Conservation (phyloP, 148 eudicot genomes). For the Hydrangea macrophylla region DNA sequence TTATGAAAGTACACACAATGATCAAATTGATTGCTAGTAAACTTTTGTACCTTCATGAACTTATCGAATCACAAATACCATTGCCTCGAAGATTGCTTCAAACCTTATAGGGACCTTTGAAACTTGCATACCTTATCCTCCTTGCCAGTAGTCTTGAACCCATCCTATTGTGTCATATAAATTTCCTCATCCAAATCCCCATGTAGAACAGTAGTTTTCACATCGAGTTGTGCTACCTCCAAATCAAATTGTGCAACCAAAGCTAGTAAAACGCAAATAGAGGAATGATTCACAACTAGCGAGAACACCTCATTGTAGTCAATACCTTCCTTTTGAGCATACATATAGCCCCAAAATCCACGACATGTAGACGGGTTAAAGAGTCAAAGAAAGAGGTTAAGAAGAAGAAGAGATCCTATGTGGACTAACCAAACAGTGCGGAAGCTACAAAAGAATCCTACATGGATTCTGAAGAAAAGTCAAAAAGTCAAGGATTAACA, state of each 20-base stretch:
- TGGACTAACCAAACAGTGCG: too few relatives aligned
- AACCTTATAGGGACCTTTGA: neutral
- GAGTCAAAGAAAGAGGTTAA: too few relatives aligned
- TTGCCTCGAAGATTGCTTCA: neutral
- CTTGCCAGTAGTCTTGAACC: neutral
- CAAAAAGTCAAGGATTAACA: too few relatives aligned
- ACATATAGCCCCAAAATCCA: too few relatives aligned
- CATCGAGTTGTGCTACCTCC: neutral
- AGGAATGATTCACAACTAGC: neutral
- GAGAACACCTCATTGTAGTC: neutral
- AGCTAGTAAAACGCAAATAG: neutral
- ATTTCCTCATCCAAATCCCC: slow-evolving; percentile 3
- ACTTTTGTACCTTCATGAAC: neutral
- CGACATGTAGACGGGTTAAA: too few relatives aligned
- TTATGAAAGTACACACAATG: slow-evolving; percentile 8
- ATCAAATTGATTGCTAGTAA: neutral
- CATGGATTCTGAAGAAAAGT: too few relatives aligned
- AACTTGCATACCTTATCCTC: slow-evolving; percentile 1
- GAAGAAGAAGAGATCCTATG: too few relatives aligned
- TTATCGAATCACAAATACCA: neutral
- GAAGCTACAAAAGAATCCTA: too few relatives aligned
- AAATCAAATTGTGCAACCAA: neutral
- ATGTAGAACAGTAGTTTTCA: neutral
- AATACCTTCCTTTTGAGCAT: neutral
- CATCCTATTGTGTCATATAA: slow-evolving; percentile 4